Conservation (phyloP, 208 protist genomes). For the Acanthamoeba sp. region DNA sequence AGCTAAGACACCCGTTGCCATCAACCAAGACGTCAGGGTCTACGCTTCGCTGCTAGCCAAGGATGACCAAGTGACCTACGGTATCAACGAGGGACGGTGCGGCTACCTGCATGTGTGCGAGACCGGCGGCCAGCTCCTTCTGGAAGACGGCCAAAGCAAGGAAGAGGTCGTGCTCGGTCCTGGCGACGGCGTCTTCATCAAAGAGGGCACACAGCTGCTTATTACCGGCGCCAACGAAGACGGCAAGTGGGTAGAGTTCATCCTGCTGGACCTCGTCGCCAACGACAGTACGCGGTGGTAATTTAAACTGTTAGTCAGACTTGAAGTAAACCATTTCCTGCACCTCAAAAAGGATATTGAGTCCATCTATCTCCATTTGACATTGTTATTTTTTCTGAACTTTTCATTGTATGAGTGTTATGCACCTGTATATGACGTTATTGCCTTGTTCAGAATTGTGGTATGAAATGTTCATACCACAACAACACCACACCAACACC, state of each 20-base stretch:
- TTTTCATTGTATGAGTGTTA: too few species aligned
- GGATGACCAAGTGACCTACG: slow-evolving; percentile 54
- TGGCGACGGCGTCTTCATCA: slow-evolving; percentile 67
- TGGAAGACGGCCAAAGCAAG: too few species aligned
- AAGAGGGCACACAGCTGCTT: neutral
- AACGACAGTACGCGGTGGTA: too few species aligned
- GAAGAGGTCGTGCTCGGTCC: neutral
- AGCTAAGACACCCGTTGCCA: neutral
- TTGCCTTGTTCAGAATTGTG: neutral
- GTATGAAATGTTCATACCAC: too few species aligned
- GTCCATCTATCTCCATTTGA: too few species aligned
- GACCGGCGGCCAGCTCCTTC: neutral
- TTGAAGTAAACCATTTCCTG: too few species aligned
- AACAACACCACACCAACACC: too few species aligned
- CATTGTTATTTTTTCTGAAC: too few species aligned
- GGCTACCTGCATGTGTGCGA: slow-evolving; percentile 61
- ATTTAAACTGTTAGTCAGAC: too few species aligned
- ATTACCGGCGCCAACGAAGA: neutral
- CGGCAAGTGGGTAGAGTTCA: slow-evolving; percentile 54
- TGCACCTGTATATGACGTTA: too few species aligned
- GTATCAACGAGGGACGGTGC: neutral
- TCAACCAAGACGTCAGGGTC: slow-evolving; percentile 75
- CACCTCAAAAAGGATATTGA: too few species aligned
- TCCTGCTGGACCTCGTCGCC: slow-evolving; percentile 53
- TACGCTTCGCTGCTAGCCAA: slow-evolving; percentile 59